Evolutionary conservation across 2,329 filamentous ascomycete species (phyloP).

Genomic region (Hymenoscyphus albidus): DNA sequence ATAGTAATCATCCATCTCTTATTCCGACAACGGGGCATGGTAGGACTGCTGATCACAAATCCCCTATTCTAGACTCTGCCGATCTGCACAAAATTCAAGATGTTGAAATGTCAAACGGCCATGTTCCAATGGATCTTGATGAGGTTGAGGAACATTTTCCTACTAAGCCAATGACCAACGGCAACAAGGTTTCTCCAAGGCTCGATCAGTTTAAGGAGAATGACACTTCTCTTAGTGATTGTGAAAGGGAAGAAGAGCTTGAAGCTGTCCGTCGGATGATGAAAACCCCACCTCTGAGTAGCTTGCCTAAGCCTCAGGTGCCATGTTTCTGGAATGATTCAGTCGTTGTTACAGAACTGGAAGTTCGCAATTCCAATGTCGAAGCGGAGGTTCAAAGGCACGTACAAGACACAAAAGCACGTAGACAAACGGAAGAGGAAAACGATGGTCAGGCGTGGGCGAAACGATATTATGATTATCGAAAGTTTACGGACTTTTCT

Average conservation of each 20-base stretch:
- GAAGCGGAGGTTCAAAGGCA: slow-evolving; percentile 21
- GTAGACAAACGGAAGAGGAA: slow-evolving; percentile 25
- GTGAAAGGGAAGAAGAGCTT: slow-evolving; percentile 23
- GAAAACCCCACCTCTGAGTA: slow-evolving; percentile 31
- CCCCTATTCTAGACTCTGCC: not conserved
- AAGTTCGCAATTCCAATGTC: slow-evolving; percentile 17
- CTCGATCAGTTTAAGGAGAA: slow-evolving; percentile 18
- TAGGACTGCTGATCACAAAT: no score
- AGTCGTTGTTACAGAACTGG: slow-evolving; percentile 26
- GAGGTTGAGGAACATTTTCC: not conserved
- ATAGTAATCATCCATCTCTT: not conserved
- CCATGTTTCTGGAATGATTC: slow-evolving; percentile 28
- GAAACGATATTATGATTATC: slow-evolving; percentile 28
- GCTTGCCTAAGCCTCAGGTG: slow-evolving; percentile 25
- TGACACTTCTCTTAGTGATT: slow-evolving; percentile 24
- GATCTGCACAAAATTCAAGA: not conserved
- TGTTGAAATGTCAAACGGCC: slow-evolving; percentile 2
- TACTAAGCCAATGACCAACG: not conserved
- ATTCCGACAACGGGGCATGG: not conserved
- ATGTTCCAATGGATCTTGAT: slow-evolving; percentile 8
- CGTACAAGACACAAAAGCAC: slow-evolving; percentile 15
- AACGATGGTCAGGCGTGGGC: slow-evolving; percentile 28
- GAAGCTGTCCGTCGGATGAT: slow-evolving; percentile 31
- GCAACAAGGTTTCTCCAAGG: not conserved
- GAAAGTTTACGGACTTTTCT: slow-evolving; percentile 31